These are phyloP conservation scores for Lolium perenne DNA, from an alignment of 176 grass and related monocot genomes.

Conservation along the genomic window DNA sequence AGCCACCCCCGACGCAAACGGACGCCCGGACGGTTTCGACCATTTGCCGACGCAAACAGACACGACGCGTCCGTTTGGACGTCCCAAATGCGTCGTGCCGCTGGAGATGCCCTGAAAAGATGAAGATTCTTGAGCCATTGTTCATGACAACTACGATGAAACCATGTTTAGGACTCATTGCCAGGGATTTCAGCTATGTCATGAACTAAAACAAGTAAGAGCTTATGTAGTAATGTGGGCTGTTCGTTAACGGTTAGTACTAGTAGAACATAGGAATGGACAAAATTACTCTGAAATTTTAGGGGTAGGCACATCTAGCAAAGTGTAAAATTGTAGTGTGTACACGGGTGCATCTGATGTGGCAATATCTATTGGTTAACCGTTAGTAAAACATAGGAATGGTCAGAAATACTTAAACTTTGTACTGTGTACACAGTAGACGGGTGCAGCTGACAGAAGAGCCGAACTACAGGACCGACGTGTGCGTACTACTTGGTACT, in stretches of 20 bases:
- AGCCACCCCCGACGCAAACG: no score
- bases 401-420: not conserved
- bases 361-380: not conserved
- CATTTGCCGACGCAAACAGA: no score
- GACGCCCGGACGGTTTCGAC: no score
- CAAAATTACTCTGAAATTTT: not conserved
- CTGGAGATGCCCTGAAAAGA: no score
- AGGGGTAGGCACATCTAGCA: no score
- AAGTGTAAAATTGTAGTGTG: no score
- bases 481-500: not conserved
- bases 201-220: not conserved
- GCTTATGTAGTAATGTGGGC: not conserved
- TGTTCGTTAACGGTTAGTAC: not conserved
- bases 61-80: no score
- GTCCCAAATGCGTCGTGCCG: no score
- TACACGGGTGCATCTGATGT: no score
- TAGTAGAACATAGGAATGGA: not conserved
- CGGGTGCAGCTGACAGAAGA: constrained; percentile 3
- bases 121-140: not conserved
- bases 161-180: no score
- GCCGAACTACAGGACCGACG: not conserved
- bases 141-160: not conserved
- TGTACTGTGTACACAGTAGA: not conserved
- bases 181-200: not conserved
- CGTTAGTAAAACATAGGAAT: not conserved